phyloP scores from a whole-genome alignment of 2,329 filamentous ascomycete genomes.

The Thelonectria discophora region DNA sequence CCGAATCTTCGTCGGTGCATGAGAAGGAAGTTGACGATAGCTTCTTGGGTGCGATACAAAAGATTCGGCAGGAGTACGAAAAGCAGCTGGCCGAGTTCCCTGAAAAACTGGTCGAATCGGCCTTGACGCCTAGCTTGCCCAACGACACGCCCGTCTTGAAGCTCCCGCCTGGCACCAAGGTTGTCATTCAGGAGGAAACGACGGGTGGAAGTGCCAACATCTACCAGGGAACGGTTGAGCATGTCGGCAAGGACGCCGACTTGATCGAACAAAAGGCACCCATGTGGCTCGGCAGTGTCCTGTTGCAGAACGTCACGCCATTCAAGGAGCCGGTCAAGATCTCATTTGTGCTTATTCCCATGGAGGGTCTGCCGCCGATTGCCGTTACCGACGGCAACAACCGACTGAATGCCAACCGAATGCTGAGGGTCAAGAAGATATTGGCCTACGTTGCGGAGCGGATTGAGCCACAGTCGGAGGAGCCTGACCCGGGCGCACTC shows the following conservation, averaged over 20 bases:
- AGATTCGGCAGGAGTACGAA: constrained; percentile 77
- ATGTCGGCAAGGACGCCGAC: constrained; percentile 79
- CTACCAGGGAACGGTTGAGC: constrained; percentile 87
- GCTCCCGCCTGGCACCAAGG: constrained; percentile 71
- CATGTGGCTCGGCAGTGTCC: constrained; percentile 89
- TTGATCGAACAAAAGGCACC: constrained; percentile 86
- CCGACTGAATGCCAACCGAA: constrained; percentile 93
- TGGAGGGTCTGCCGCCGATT: constrained; percentile 76
- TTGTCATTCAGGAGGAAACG: constrained; percentile 76
- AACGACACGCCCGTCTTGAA: constrained; percentile 81
- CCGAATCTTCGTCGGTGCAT: constrained; percentile 69
- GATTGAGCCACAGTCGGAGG: constrained; percentile 76
- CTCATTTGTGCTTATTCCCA: constrained; percentile 88
- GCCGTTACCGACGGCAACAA: constrained; percentile 82
- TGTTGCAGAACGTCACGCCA: constrained; percentile 83
- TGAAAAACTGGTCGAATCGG: constrained; percentile 64
- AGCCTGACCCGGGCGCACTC: constrained; percentile 67
- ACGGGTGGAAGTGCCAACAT: constrained; percentile 79
- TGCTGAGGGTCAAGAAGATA: constrained; percentile 96
- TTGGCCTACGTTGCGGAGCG: constrained; percentile 90
- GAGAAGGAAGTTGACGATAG: constrained; percentile 80
- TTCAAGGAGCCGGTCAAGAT: constrained; percentile 94
- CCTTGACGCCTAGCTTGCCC: constrained; percentile 73
- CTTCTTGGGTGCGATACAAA: constrained; percentile 76
- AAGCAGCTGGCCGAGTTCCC: constrained; percentile 68